Base-by-base conservation (phyloP, 345 rosid species). In the Capsella bursapastoris region DNA sequence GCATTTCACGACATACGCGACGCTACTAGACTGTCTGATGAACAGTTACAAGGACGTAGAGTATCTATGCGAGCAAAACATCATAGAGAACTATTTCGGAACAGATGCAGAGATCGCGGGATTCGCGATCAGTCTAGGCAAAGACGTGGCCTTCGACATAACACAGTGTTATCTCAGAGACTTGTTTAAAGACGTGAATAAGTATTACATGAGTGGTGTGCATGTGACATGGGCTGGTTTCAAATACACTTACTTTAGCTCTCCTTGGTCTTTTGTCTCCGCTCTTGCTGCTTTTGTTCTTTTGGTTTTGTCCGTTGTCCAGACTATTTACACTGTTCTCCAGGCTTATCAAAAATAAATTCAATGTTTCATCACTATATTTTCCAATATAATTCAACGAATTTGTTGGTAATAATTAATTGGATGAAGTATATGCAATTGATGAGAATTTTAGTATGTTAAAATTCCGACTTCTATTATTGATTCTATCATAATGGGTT, bases 211-310 rank as follows among this genome's bases (percentile, higher is more conserved):
- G 73, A 87, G 72, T 34, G 76, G 75, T 48, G 58, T 82, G 91
- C 86, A 90, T 59, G 88, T 84, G 40, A 80, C 75, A 14, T 86
- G 86, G 94, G 94, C 95, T 9, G 61, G 83, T 66, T 87, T 88
- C 72, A 87, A 83, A 82, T 82, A 81, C 59, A 90, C 90, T 4
- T 92, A 92, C 37, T 90, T 92, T 55, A 81, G 75, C 8, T 88
- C 90, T 45, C 97, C 97, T 6, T 92, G 96, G 97, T 88, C 97
- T 25, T 88, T 87, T 72, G 44, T 86, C 11, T 92, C 97, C 7
- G 93, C 92, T 3, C 58, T 87, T 32, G 96, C 92, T 29, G 96
- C 98, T 8, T 22, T 88, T 28, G 38, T 88, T 64, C 83, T 90
- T 52, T 72, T 90, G 8, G 13, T 92, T 3, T 82, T 92, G 40